Percentiles rank a stretch among this genome's conserved stretches.
Evolutionary conservation across 345 rosid species (phyloP).

Genomic region (Eucalyptus curtisii): DNA sequence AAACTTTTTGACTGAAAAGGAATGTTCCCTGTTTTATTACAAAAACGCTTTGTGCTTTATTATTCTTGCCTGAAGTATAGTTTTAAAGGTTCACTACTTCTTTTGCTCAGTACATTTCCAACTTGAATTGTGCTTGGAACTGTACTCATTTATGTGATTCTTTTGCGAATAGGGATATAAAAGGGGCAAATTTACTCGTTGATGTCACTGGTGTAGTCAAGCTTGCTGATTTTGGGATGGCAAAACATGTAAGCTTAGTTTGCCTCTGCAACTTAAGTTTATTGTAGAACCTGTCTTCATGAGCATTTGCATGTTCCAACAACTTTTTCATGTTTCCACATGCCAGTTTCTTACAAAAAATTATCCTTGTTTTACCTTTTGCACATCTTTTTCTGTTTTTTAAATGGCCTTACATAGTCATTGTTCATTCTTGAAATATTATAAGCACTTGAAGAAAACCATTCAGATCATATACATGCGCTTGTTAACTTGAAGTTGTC

Average conservation of each 20-base stretch:
- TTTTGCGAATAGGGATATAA: slow-evolving; percentile 46
- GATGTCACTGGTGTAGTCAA: slow-evolving; percentile 48
- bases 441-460: neutral
- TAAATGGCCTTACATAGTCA: neutral
- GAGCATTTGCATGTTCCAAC: neutral
- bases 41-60: neutral
- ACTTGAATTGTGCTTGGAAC: neutral
- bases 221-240: slow-evolving; percentile 78
- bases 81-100: neutral
- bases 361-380: neutral
- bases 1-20: neutral
- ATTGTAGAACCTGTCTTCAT: neutral
- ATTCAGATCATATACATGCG: neutral
- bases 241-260: slow-evolving; percentile 47
- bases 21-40: neutral
- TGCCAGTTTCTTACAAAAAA: neutral
- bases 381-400: neutral
- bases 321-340: neutral
- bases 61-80: neutral
- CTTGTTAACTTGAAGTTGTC: neutral
- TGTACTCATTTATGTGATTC: neutral
- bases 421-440: neutral
- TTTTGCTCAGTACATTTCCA: neutral
- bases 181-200: slow-evolving; percentile 75
- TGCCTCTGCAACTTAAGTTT: neutral